Conservation (phyloP, 768 basidiomycete species). For the Auriscalpium vulgare region DNA sequence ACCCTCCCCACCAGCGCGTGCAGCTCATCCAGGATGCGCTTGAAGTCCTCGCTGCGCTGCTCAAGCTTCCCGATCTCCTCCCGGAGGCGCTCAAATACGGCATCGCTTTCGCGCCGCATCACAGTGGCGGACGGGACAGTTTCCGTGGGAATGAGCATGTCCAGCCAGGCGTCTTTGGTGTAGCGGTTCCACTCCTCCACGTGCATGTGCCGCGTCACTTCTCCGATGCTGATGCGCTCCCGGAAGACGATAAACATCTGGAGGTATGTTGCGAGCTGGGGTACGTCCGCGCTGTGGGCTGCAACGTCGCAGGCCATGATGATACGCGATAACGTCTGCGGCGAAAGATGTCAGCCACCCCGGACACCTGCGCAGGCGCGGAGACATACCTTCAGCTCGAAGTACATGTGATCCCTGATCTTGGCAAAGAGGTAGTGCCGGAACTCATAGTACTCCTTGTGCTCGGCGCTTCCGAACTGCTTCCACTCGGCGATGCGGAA, state of each 20-base stretch:
- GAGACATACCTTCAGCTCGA: conserved; percentile 11
- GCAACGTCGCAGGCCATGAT: conserved; percentile 10
- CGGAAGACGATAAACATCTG: conserved; percentile 7
- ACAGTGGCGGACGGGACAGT: background rate
- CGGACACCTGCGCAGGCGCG: background rate
- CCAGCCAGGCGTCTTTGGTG: background rate
- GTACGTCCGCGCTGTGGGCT: conserved; percentile 7
- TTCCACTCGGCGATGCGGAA: conserved; percentile 16
- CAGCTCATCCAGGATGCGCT: conserved; percentile 8
- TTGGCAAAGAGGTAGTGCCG: conserved; percentile 10
- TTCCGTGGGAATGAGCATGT: conserved; percentile 5
- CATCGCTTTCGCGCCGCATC: too few relatives aligned
- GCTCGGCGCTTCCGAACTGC: conserved; percentile 6
- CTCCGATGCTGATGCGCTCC: conserved; percentile 11
- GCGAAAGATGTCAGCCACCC: background rate
- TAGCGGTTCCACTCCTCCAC: conserved; percentile 10
- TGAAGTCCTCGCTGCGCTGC: conserved; percentile 9
- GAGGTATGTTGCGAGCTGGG: background rate
- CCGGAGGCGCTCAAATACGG: conserved; percentile 5
- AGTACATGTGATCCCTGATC: conserved; percentile 6
- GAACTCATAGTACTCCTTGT: conserved; percentile 10
- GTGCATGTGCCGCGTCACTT: conserved; percentile 9
- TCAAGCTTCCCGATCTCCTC: conserved; percentile 5
- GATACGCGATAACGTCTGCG: conserved; percentile 12
- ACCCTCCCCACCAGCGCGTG: conserved; percentile 3